A percentile compares a stretch with the other conserved stretches of the same genome.
phyloP scores from a whole-genome alignment of 352 stramenopile genomes.

The Pythium periplocum region DNA sequence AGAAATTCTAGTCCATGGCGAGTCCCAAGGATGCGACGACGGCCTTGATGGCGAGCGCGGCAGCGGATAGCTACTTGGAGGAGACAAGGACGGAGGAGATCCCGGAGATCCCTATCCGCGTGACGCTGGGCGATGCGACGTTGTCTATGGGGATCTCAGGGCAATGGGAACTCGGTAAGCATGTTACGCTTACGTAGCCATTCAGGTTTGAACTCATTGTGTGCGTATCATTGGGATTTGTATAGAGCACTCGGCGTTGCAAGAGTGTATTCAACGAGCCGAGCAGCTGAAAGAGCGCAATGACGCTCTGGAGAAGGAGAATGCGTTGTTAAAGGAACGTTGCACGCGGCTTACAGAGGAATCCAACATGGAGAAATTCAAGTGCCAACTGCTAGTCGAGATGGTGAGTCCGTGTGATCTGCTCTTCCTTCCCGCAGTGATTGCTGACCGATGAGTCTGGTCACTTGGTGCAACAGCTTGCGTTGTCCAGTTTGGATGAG shows the following conservation, averaged over 20 bases:
- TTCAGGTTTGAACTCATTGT: background rate
- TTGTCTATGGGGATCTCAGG: conserved; percentile 35
- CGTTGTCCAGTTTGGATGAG: conserved; percentile 77
- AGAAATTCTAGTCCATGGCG: conserved; percentile 7
- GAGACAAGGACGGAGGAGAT: too few relatives aligned
- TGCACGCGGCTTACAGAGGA: conserved; percentile 63
- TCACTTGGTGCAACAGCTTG: conserved; percentile 34
- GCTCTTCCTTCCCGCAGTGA: background rate
- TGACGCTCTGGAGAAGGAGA: conserved; percentile 48
- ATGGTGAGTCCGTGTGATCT: conserved; percentile 33
- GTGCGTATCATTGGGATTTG: background rate
- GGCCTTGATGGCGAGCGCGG: background rate
- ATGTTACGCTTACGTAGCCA: background rate
- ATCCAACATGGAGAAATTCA: conserved; percentile 87
- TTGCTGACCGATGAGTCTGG: background rate
- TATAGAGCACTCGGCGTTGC: conserved; percentile 55
- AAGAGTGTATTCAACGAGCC: conserved; percentile 30
- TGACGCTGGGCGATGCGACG: conserved; percentile 51
- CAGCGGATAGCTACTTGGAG: background rate
- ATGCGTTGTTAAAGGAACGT: conserved; percentile 49
- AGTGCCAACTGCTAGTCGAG: conserved; percentile 81
- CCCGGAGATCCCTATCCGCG: conserved; percentile 43
- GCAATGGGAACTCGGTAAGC: conserved; percentile 63
- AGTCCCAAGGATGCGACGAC: conserved; percentile 18
- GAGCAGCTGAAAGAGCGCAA: conserved; percentile 38